Evolutionary conservation across 495 filamentous ascomycete species (phyloP).

Genomic region (Trichoderma virens): DNA sequence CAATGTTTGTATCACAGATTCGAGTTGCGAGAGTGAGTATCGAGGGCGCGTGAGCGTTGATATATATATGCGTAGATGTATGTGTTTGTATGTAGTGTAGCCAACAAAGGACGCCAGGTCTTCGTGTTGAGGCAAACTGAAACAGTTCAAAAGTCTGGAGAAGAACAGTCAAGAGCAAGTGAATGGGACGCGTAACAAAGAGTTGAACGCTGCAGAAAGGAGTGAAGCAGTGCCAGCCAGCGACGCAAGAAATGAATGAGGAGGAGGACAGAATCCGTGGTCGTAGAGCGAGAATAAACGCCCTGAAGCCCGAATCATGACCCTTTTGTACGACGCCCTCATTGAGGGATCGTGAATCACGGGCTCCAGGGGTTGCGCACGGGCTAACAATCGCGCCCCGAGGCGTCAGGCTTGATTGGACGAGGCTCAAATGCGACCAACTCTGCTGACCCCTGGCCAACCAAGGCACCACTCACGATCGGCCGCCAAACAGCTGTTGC

Average conservation of each 20-base stretch:
- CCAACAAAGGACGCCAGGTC: neutral
- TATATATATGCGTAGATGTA: neutral
- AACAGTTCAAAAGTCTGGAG: neutral
- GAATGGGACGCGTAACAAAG: neutral
- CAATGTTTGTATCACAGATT: neutral
- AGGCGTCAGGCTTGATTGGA: neutral
- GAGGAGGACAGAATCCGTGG: neutral
- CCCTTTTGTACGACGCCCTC: neutral
- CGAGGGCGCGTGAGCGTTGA: neutral
- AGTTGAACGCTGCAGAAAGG: neutral
- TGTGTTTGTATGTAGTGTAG: neutral
- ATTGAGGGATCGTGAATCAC: neutral
- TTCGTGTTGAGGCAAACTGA: too few species aligned
- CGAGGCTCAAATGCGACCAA: too few species aligned
- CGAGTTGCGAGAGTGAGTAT: neutral
- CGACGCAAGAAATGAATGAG: neutral
- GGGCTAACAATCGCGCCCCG: neutral
- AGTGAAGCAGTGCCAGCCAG: neutral
- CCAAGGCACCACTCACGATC: neutral
- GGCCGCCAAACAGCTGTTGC: neutral
- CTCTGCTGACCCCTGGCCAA: slow-evolving; percentile 3
- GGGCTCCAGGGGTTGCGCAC: neutral
- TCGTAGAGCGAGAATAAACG: neutral
- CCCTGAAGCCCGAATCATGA: too few species aligned
- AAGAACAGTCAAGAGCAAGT: neutral